Conservation (phyloP, 805 yeast genomes). For the Metschnikowia baotianmanensis region DNA sequence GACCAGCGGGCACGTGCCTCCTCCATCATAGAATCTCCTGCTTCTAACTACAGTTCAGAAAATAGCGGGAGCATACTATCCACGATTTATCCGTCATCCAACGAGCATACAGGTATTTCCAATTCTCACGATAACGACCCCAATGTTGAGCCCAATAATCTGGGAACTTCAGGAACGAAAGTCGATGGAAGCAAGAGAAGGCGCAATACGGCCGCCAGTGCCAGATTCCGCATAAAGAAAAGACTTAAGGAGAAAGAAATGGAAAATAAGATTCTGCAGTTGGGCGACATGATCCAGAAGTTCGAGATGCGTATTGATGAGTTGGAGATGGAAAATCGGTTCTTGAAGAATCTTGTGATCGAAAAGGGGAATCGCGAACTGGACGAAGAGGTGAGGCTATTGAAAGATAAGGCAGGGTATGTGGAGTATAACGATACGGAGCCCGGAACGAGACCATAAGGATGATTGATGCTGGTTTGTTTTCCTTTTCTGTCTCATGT, state of each 20-base stretch:
- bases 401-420: slow-evolving; percentile 25
- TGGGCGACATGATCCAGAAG: slow-evolving; percentile 44
- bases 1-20: background rate
- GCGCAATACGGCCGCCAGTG: slow-evolving; percentile 64
- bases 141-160: too few relatives aligned
- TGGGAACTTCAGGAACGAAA: too few relatives aligned
- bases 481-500: too few relatives aligned
- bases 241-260: slow-evolving; percentile 57
- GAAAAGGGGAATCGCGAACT: slow-evolving; percentile 50
- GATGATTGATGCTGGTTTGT: too few relatives aligned
- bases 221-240: slow-evolving; percentile 62
- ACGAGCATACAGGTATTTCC: background rate
- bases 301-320: slow-evolving; percentile 49
- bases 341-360: slow-evolving; percentile 51
- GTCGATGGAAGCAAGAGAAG: slow-evolving; percentile 38
- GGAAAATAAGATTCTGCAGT: slow-evolving; percentile 45
- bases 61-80: slow-evolving; percentile 14
- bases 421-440: slow-evolving; percentile 4
- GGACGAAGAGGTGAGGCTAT: slow-evolving; percentile 36
- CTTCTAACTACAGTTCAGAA: slow-evolving; percentile 16
- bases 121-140: background rate
- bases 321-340: slow-evolving; percentile 60
- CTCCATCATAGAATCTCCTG: slow-evolving; percentile 14
- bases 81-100: slow-evolving; percentile 1
- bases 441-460: too few relatives aligned